These are phyloP conservation scores for Alternaria panax DNA, from an alignment of 2,329 filamentous ascomycete species.

Conservation along the genomic window DNA sequence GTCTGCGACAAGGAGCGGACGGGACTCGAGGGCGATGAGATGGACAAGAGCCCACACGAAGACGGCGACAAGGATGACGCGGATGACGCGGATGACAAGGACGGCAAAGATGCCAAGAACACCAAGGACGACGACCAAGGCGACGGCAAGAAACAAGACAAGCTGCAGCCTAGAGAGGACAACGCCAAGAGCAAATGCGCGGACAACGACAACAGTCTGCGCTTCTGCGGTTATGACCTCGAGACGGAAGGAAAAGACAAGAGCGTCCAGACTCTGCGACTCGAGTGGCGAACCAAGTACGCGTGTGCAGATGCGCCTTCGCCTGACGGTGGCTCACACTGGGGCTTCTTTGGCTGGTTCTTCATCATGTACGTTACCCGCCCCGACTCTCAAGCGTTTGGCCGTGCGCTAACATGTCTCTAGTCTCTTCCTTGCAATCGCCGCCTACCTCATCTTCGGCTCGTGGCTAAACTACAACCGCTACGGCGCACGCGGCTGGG, in stretches of 20 bases:
- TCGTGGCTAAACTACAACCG: conserved; percentile 99
- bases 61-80: conserved; percentile 52
- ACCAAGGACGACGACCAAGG: conserved; percentile 47
- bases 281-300: conserved; percentile 88
- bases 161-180: conserved; percentile 33
- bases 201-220: conserved; percentile 62
- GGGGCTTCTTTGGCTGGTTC: conserved; percentile 99
- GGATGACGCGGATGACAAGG: conserved; percentile 38
- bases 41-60: conserved; percentile 65
- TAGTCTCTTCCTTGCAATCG: conserved; percentile 83
- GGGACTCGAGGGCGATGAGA: conserved; percentile 75
- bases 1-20: conserved; percentile 76
- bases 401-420: background rate
- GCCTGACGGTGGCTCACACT: conserved; percentile 64
- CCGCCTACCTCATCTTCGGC: conserved; percentile 94
- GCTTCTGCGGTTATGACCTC: conserved; percentile 75
- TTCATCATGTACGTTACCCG: conserved; percentile 77
- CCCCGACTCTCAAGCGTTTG: background rate
- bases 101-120: conserved; percentile 43
- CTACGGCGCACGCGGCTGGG: conserved; percentile 94
- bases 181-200: conserved; percentile 48
- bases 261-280: conserved; percentile 67
- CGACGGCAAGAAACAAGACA: conserved; percentile 26
- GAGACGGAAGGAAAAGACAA: conserved; percentile 58
- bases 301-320: conserved; percentile 67